Conservation (phyloP, 2,329 filamentous ascomycete species). For the Endothia cerciana region DNA sequence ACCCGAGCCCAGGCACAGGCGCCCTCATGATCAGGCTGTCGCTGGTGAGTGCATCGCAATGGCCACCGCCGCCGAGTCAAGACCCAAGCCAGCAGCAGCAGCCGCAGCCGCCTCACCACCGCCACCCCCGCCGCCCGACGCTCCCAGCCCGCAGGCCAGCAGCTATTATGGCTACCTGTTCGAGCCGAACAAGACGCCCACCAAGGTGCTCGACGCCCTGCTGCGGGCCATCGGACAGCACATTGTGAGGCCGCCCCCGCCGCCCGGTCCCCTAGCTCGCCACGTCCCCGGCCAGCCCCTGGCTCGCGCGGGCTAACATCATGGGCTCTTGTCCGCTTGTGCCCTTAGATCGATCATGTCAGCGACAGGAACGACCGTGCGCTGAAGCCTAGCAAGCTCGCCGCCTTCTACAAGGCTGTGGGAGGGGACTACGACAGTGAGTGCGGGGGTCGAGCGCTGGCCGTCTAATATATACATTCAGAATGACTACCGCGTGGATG, state of each 20-base stretch:
- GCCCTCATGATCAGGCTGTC: slow-evolving; percentile 11
- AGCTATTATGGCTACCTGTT: slow-evolving; percentile 70
- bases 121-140: slow-evolving; percentile 31
- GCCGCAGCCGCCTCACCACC: slow-evolving; percentile 16
- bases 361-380: slow-evolving; percentile 58
- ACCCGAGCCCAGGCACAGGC: slow-evolving; percentile 4
- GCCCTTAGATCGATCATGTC: slow-evolving; percentile 57
- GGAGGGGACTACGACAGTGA: slow-evolving; percentile 75
- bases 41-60: slow-evolving; percentile 22
- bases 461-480: not conserved
- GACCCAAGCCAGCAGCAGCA: slow-evolving; percentile 10
- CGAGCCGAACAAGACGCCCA: slow-evolving; percentile 68
- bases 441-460: not conserved
- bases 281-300: not conserved
- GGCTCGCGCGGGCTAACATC: not conserved
- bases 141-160: slow-evolving; percentile 28
- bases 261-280: not conserved
- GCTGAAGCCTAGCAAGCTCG: slow-evolving; percentile 70
- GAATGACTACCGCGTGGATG: slow-evolving; percentile 3
- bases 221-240: slow-evolving; percentile 69
- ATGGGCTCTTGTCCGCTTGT: slow-evolving; percentile 25
- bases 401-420: slow-evolving; percentile 75
- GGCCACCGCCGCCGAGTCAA: slow-evolving; percentile 24
- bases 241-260: slow-evolving; percentile 60
- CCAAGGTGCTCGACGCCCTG: slow-evolving; percentile 68